A percentile compares a stretch with the other conserved stretches of the same genome.
Conservation (phyloP, 163 green algal genomes). For the Volvox carteri region DNA sequence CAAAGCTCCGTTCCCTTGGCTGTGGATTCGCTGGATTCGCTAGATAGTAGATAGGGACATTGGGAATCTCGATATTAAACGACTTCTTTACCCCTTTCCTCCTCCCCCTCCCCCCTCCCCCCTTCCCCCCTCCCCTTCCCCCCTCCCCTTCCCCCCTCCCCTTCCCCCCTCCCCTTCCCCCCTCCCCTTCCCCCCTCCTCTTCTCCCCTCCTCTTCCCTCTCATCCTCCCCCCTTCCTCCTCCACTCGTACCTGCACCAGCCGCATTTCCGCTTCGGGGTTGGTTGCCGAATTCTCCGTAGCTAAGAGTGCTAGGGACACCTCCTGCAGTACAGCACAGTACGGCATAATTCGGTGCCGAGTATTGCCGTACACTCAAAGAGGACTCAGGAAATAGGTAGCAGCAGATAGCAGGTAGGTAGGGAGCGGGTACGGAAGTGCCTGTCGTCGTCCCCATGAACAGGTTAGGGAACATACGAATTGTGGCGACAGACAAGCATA, state of each 20-base stretch:
- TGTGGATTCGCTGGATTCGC: neutral
- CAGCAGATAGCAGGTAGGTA: no score
- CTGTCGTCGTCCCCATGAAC: no score
- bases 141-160: no score
- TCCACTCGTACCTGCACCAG: conserved; percentile 22
- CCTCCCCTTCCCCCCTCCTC: neutral
- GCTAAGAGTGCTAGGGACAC: conserved; percentile 37
- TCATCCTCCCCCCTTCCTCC: neutral
- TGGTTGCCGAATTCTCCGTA: neutral
- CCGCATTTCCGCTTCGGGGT: neutral
- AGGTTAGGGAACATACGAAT: no score
- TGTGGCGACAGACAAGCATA: no score
- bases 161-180: no score
- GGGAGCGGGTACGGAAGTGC: no score
- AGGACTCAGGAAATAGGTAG: no score
- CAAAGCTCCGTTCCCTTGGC: neutral
- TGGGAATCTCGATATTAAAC: no score
- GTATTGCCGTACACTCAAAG: no score
- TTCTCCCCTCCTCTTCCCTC: neutral
- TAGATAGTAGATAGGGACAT: neutral
- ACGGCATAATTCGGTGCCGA: neutral
- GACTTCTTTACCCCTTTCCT: neutral
- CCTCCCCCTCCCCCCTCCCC: neutral
- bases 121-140: neutral
- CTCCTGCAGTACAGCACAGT: neutral